phyloP scores from a whole-genome alignment of 768 basidiomycete genomes.

The Suillus hirtellus region DNA sequence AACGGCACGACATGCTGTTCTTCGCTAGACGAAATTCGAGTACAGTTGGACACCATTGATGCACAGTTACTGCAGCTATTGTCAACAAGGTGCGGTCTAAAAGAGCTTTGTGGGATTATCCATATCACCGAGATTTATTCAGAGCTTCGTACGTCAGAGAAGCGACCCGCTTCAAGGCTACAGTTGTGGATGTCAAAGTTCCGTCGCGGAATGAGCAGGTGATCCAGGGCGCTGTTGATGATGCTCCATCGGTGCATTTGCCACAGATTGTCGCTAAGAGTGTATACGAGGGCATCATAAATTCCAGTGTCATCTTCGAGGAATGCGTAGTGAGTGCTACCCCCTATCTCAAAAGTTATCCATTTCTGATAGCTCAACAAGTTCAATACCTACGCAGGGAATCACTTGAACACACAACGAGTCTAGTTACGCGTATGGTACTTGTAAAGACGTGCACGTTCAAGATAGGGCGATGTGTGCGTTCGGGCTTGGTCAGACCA shows the following conservation, averaged over 20 bases:
- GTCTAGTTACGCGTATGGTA: not conserved
- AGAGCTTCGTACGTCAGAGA: constrained; percentile 26
- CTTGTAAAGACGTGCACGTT: not conserved
- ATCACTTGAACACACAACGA: not conserved
- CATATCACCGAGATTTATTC: not conserved
- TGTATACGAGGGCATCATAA: constrained; percentile 22
- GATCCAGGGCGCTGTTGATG: constrained; percentile 21
- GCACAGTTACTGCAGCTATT: constrained; percentile 21
- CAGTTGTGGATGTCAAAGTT: constrained; percentile 12
- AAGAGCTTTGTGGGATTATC: not conserved
- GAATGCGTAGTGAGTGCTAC: constrained; percentile 22
- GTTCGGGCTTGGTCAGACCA: not conserved
- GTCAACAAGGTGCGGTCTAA: constrained; percentile 17
- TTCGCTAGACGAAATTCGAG: constrained; percentile 23
- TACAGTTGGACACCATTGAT: constrained; percentile 21
- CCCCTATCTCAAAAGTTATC: no score
- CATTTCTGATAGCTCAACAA: no score
- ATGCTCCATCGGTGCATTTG: constrained; percentile 20
- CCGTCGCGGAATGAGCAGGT: constrained; percentile 21
- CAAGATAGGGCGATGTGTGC: not conserved
- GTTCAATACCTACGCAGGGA: not conserved
- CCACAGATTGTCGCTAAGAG: constrained; percentile 25
- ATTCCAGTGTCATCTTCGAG: constrained; percentile 25
- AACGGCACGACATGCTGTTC: constrained; percentile 29
- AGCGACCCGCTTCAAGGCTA: constrained; percentile 30